A percentile compares a stretch with the other conserved stretches of the same genome.
These are phyloP conservation scores for Fagus crenata DNA, from an alignment of 306 rosid species.

Conservation along the genomic window DNA sequence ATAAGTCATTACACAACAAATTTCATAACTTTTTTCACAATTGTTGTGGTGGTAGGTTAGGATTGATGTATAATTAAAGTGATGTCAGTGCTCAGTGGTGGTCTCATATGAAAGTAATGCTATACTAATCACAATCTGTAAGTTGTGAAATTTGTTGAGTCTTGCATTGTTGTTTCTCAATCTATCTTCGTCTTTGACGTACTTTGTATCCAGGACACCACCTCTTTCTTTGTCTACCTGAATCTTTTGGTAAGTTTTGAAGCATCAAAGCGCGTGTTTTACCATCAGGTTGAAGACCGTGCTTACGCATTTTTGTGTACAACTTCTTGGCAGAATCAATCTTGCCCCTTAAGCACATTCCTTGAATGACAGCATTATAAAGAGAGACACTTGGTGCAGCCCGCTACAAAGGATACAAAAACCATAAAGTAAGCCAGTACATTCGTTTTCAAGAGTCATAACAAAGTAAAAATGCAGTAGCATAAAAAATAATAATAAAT, in stretches of 20 bases:
- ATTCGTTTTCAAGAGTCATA: neutral
- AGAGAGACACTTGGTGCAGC: constrained; percentile 52
- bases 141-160: no score
- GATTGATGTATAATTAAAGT: no score
- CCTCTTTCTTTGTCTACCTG: constrained; percentile 20
- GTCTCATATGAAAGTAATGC: no score
- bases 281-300: constrained; percentile 61
- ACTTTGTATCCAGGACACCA: constrained; percentile 33
- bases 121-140: no score
- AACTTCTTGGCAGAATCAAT: constrained; percentile 56
- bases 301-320: constrained; percentile 55
- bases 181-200: constrained; percentile 17
- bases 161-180: constrained; percentile 1
- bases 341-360: constrained; percentile 70
- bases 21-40: constrained; percentile 21
- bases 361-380: constrained; percentile 76
- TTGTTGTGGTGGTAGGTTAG: neutral
- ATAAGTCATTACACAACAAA: neutral
- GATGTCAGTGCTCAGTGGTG: no score
- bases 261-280: constrained; percentile 77
- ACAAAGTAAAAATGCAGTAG: neutral
- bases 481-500: no score
- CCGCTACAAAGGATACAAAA: constrained; percentile 42
- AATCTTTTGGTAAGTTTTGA: constrained; percentile 40
- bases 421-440: neutral